phyloP scores from a whole-genome alignment of 2,329 filamentous ascomycete species.

The Sordariomycetes sp. region DNA sequence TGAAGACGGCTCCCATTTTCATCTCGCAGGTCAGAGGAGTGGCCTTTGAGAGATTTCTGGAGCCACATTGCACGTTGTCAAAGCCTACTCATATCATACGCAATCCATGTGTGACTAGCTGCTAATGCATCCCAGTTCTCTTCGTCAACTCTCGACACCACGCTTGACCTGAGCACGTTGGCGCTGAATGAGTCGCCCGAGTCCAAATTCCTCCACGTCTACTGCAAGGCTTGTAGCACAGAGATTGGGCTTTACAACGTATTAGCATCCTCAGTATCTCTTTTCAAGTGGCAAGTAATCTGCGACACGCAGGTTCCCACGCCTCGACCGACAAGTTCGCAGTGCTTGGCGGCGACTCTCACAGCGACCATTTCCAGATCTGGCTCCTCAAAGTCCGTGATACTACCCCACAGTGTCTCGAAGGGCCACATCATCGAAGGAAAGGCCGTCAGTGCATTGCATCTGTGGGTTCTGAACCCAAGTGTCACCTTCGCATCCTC shows the following conservation, averaged over 20 bases:
- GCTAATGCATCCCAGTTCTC: slow-evolving; percentile 27
- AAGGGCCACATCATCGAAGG: slow-evolving; percentile 1
- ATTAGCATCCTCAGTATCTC: slow-evolving; percentile 32
- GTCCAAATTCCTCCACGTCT: slow-evolving; percentile 26
- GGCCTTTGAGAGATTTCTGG: slow-evolving; percentile 39
- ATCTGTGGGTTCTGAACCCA: slow-evolving; percentile 49
- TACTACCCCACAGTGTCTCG: slow-evolving; percentile 24
- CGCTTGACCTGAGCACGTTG: slow-evolving; percentile 17
- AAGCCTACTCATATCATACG: neutral
- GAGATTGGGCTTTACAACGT: slow-evolving; percentile 39
- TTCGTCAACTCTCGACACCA: slow-evolving; percentile 17
- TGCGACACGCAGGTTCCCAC: slow-evolving; percentile 20
- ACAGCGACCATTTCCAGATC: slow-evolving; percentile 45
- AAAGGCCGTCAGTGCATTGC: slow-evolving; percentile 19
- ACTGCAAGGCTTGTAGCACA: slow-evolving; percentile 33
- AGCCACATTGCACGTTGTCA: slow-evolving; percentile 31
- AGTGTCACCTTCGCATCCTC: slow-evolving; percentile 43
- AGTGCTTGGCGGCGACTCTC: slow-evolving; percentile 45
- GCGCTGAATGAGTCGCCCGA: slow-evolving; percentile 13
- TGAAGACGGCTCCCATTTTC: slow-evolving; percentile 29
- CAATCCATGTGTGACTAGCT: neutral
- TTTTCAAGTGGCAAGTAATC: slow-evolving; percentile 51
- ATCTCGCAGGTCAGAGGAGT: slow-evolving; percentile 37
- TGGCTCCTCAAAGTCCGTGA: slow-evolving; percentile 46
- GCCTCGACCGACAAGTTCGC: slow-evolving; percentile 27